Evolutionary conservation across 2,329 filamentous ascomycete species (phyloP), one percentile per base, ranked within the genome.

Genomic region (Periglandula ipomoeae): DNA sequence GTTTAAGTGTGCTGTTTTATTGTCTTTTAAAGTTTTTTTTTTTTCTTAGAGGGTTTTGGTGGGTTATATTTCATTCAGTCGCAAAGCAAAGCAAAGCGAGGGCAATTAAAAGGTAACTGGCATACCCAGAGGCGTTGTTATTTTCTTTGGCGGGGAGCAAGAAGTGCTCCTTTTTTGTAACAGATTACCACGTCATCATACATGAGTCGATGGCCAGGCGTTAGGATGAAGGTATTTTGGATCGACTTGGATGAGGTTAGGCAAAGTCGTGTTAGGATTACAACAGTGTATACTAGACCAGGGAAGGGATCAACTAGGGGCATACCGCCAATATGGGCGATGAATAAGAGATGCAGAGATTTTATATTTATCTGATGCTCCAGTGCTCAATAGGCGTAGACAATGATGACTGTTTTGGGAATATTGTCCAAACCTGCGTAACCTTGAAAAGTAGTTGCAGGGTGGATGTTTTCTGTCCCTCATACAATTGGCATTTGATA

Each of bases 91-190:
- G 42, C 24, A 20, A 27, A 10, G 17, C 9, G 35, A 23, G 15
- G 9, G 11, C 30, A 42, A 22, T 26, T 15, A 34, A 44, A 44
- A 9, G 39, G 44, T 26, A 47, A 34, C 32, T 23, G 44, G 48
- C 39, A 44, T 47, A 40, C 7, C 32, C 39, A 34, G 37, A 48
- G 49, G 42, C 41, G 49, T 51, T 51, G 27, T 20, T 32, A 34
- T 3, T 32, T 13, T 35, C 38, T 46, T 35, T 38, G 32, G 20
- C 19, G 23, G 9, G 22, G 38, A 9, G 11, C 19, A 11, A 11
- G 22, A 20, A 10, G 11, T 9, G 19, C 20, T 24, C 11, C 10
- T 38, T 24, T 23, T 13, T 39, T 39, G 37, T 39, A 23, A 15
- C 37, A 23, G 17, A 41, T 7, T 26, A 45, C 27, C 43, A 11